Evolutionary conservation across 345 rosid species (phyloP), one percentile per base, ranked within the genome.

Genomic region (Conringia planisiliqua): DNA sequence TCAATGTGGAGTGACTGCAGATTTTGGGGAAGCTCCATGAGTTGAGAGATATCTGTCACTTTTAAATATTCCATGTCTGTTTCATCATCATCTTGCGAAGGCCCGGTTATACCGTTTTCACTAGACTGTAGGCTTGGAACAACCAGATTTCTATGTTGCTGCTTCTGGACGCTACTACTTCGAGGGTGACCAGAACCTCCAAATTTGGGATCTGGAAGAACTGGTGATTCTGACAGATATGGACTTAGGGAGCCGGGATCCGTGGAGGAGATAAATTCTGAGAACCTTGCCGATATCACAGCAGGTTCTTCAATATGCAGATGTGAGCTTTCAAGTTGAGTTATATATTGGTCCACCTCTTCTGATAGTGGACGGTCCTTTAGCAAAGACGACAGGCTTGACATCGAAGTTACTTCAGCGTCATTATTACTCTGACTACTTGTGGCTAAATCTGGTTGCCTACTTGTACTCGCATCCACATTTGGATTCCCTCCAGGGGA

Each of bases 21-120:
- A 20, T 57, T 48, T 39, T 70, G 70, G 0, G 80, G 82, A 54
- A 82, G 68, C 54, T 82, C 73, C 76, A 57, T 62, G 61, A 82
- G 68, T 55, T 82, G 78, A 44, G 82, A 67, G 17, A 62, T 73
- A 3, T 82, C 84, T 47, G 75, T 66, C 24, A 82, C 80, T 67
- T 77, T 77, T 24, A 77, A 18, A 13, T 39, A 61, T 14, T 71
- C 75, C 38, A 68, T 51, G 10, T 69, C 64, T 63, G 76, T 56
- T 44, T 70, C 75, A 46, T 70, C 72, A 38, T 56, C 40, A 32
- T 42, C 1, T n/a, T 18, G 35, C 7, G 46, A 20, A 10, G 9
- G 56, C 32, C 7, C 4, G 4, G 48, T 24, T 44, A 0, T 24
- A 9, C 47, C 35, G 43, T 7, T 8, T 1, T 75, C 79, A 52